Conservation (phyloP, 768 basidiomycete species). For the Suillus cothurnatus region DNA sequence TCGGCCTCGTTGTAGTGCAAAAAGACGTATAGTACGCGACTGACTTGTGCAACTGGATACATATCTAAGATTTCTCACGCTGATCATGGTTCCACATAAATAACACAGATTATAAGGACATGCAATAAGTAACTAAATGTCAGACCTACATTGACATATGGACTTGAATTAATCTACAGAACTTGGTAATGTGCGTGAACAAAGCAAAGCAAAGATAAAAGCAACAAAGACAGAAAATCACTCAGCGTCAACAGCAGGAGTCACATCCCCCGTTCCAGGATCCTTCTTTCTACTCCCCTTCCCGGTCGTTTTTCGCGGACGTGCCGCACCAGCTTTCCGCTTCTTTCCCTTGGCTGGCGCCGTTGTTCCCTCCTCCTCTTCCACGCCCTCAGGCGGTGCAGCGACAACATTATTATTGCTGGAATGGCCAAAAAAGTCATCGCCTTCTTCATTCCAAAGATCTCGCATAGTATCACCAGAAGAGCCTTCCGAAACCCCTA, state of each 20-base stretch:
- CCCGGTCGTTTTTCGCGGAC: conserved; percentile 35
- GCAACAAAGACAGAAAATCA: conserved; percentile 19
- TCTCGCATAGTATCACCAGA: conserved; percentile 51
- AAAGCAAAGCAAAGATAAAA: conserved; percentile 16
- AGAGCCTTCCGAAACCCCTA: conserved; percentile 34
- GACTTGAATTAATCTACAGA: conserved; percentile 34
- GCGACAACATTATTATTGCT: conserved; percentile 25
- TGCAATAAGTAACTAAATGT: conserved; percentile 21
- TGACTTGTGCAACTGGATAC: background rate
- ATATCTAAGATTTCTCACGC: conserved; percentile 2
- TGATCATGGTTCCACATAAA: conserved; percentile 3
- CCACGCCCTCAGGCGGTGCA: conserved; percentile 24
- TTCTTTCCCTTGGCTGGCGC: conserved; percentile 35
- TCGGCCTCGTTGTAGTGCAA: conserved; percentile 5
- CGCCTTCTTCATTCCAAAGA: conserved; percentile 85
- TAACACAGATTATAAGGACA: conserved; percentile 28
- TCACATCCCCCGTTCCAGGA: conserved; percentile 22
- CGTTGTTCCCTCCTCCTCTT: conserved; percentile 32
- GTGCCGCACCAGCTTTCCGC: conserved; percentile 31
- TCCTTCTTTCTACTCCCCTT: conserved; percentile 36
- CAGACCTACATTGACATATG: conserved; percentile 30
- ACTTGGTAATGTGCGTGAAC: conserved; percentile 17
- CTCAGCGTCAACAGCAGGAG: conserved; percentile 29
- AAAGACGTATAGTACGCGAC: background rate
- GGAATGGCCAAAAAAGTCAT: conserved; percentile 79